A percentile compares a stretch with the other conserved stretches of the same genome.
These are phyloP conservation scores for Colletotrichum brevisporum DNA, from an alignment of 2,329 filamentous ascomycete genomes.

Conservation along the genomic window DNA sequence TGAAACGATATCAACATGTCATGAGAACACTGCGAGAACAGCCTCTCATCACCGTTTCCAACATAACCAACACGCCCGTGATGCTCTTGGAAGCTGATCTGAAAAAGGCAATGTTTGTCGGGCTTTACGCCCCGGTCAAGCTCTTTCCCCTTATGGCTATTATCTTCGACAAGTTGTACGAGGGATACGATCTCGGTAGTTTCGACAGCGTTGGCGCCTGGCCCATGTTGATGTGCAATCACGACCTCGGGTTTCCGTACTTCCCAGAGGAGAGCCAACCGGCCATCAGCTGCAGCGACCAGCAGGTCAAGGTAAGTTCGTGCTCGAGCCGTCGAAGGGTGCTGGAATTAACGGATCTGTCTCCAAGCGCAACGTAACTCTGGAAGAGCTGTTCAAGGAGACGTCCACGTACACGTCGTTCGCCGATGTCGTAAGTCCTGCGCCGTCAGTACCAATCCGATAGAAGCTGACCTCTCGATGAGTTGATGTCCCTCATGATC, in stretches of 20 bases:
- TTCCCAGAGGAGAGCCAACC: slow-evolving; percentile 34
- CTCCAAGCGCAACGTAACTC: slow-evolving; percentile 49
- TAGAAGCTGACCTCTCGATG: slow-evolving; percentile 15
- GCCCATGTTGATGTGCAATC: slow-evolving; percentile 27
- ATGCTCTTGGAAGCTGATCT: slow-evolving; percentile 55
- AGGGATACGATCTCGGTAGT: slow-evolving; percentile 28
- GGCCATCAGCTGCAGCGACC: slow-evolving; percentile 51
- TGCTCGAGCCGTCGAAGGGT: background rate
- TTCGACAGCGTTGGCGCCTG: too few relatives aligned
- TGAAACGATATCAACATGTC: slow-evolving; percentile 49
- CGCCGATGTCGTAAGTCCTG: slow-evolving; percentile 52
- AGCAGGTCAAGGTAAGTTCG: slow-evolving; percentile 44
- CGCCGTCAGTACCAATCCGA: too few relatives aligned
- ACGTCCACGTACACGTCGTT: slow-evolving; percentile 51
- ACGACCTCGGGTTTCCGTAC: slow-evolving; percentile 2
- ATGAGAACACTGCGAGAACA: slow-evolving; percentile 51
- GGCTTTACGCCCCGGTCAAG: slow-evolving; percentile 51
- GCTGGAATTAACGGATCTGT: background rate
- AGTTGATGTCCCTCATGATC: slow-evolving; percentile 52
- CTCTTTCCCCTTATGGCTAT: slow-evolving; percentile 51
- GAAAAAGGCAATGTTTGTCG: slow-evolving; percentile 52
- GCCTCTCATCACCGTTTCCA: slow-evolving; percentile 51
- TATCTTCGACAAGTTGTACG: slow-evolving; percentile 49
- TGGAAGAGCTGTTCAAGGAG: slow-evolving; percentile 47
- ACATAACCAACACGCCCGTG: slow-evolving; percentile 48